Conservation (phyloP, 257 asterid genomes). For the Solanum etuberosum region DNA sequence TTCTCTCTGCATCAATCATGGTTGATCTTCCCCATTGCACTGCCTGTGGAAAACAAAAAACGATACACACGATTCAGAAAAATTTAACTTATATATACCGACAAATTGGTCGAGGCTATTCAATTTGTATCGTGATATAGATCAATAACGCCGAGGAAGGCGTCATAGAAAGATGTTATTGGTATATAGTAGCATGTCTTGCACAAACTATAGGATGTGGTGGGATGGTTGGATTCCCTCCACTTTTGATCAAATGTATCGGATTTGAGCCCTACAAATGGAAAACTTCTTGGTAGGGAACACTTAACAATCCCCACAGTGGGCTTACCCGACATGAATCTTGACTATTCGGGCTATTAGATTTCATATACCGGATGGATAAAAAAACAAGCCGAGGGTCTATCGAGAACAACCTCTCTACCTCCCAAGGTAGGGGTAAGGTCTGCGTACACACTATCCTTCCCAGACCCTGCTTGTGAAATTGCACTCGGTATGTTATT, state of each 20-base stretch:
- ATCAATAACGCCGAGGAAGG: not conserved
- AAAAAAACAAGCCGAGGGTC: not conserved
- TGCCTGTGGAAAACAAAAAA: constrained; percentile 7
- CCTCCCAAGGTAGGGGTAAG: not conserved
- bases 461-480: not conserved
- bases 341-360: not conserved
- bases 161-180: not conserved
- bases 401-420: not conserved
- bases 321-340: not conserved
- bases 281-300: not conserved
- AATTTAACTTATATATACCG: not conserved
- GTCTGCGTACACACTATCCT: not conserved
- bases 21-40: constrained; percentile 68
- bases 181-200: not conserved
- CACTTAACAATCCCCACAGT: not conserved
- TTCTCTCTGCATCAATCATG: constrained; percentile 70
- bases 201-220: not conserved
- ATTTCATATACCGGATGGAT: not conserved
- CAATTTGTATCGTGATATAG: not conserved
- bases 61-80: not conserved
- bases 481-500: not conserved
- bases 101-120: not conserved
- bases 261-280: not conserved
- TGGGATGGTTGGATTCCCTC: not conserved
- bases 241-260: not conserved